Conservation (phyloP, 2,329 filamentous ascomycete species). For the Colletotrichum sp. region DNA sequence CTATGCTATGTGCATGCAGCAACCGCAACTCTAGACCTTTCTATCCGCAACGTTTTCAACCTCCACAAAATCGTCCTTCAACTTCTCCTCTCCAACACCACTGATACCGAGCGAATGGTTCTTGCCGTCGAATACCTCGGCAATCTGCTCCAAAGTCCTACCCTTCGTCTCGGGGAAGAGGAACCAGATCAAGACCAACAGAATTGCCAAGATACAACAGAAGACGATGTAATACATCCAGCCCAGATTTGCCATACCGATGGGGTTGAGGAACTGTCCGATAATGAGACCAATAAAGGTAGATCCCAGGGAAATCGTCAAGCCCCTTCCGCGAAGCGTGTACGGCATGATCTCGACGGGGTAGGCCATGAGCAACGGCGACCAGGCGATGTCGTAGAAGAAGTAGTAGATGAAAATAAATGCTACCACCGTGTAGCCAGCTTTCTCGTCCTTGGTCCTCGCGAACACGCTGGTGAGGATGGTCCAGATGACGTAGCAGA, state of each 20-base stretch:
- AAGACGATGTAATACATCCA: slow-evolving; percentile 28
- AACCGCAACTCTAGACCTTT: not conserved
- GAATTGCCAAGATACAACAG: slow-evolving; percentile 21
- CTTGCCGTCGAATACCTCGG: slow-evolving; percentile 21
- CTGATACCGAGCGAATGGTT: not conserved
- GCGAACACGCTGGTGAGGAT: slow-evolving; percentile 14
- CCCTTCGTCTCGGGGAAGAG: slow-evolving; percentile 33
- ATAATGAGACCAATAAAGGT: slow-evolving; percentile 31
- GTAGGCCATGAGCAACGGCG: slow-evolving; percentile 20
- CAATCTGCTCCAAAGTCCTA: slow-evolving; percentile 24
- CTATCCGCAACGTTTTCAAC: not conserved
- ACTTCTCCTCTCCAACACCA: not conserved
- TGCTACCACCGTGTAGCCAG: slow-evolving; percentile 23
- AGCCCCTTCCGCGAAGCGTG: slow-evolving; percentile 21
- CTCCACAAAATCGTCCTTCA: slow-evolving; percentile 1
- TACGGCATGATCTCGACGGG: slow-evolving; percentile 23
- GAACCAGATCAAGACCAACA: slow-evolving; percentile 25
- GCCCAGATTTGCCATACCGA: slow-evolving; percentile 38
- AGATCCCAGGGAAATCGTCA: slow-evolving; percentile 17
- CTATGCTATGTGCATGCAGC: not conserved
- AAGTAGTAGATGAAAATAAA: slow-evolving; percentile 22
- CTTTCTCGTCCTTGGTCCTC: not conserved
- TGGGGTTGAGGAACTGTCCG: slow-evolving; percentile 46
- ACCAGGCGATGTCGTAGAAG: slow-evolving; percentile 22
- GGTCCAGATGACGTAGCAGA: slow-evolving; percentile 29